A percentile compares a stretch with the other conserved stretches of the same genome.
These are phyloP conservation scores for Colletotrichum trifolii DNA, from an alignment of 2,329 filamentous ascomycete genomes.

Conservation along the genomic window DNA sequence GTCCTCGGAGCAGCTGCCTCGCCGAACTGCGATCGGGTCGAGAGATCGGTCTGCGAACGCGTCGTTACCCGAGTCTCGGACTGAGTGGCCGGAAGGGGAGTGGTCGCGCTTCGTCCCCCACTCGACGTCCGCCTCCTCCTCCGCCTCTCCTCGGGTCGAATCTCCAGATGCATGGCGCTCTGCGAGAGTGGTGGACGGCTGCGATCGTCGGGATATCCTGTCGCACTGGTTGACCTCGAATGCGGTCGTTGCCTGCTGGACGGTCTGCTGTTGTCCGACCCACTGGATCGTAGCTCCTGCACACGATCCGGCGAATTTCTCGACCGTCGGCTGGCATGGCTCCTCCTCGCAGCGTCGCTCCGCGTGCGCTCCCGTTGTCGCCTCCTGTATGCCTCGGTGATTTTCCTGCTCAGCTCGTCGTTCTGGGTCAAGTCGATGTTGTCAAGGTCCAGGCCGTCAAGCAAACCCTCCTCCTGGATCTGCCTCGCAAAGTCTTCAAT, in stretches of 20 bases:
- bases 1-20: conserved; percentile 53
- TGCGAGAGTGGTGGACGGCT: conserved; percentile 62
- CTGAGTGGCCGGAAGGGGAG: conserved; percentile 55
- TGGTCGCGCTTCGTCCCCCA: conserved; percentile 64
- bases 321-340: conserved; percentile 52
- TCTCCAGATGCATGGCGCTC: conserved; percentile 60
- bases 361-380: conserved; percentile 69
- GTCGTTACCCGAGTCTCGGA: conserved; percentile 61
- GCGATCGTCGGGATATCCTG: conserved; percentile 57
- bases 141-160: conserved; percentile 56
- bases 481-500: conserved; percentile 91
- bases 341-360: conserved; percentile 48
- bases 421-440: conserved; percentile 87
- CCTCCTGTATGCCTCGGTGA: conserved; percentile 87
- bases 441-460: conserved; percentile 90
- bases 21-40: conserved; percentile 53
- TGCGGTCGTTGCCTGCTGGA: conserved; percentile 48
- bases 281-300: conserved; percentile 26
- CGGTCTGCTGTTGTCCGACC: conserved; percentile 42
- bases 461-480: conserved; percentile 85
- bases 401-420: conserved; percentile 89
- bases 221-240: conserved; percentile 59
- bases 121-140: conserved; percentile 65
- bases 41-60: conserved; percentile 75
- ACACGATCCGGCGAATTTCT: conserved; percentile 43